phyloP scores from a whole-genome alignment of 352 stramenopile genomes.

The Globisporangium irregulare region DNA sequence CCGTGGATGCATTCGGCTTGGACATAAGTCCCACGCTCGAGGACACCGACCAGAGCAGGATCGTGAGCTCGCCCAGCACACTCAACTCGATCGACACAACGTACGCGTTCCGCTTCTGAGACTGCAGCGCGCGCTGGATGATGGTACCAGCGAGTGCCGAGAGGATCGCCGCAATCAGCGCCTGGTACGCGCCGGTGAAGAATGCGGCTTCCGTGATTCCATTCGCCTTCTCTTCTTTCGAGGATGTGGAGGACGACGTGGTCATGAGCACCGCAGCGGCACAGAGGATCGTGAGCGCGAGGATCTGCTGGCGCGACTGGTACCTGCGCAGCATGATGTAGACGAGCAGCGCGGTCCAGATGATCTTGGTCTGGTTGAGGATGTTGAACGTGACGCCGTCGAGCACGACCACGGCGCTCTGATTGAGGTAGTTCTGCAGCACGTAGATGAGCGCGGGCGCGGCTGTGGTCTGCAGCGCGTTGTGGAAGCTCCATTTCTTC shows the following conservation, averaged over 20 bases:
- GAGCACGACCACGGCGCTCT: constrained; percentile 68
- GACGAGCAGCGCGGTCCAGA: constrained; percentile 80
- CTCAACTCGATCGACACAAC: constrained; percentile 81
- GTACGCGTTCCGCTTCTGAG: constrained; percentile 69
- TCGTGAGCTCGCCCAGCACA: constrained; percentile 58
- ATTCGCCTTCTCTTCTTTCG: constrained; percentile 5
- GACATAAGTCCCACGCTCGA: constrained; percentile 16
- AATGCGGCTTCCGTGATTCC: constrained; percentile 35
- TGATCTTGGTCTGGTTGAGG: constrained; percentile 89
- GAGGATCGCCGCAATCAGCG: constrained; percentile 65
- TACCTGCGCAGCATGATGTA: constrained; percentile 74
- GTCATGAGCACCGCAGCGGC: constrained; percentile 77
- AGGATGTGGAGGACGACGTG: constrained; percentile 25
- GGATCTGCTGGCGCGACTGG: constrained; percentile 66
- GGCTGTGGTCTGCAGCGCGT: constrained; percentile 59
- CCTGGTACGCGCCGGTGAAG: constrained; percentile 72
- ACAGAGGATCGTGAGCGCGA: constrained; percentile 67
- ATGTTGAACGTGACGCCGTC: constrained; percentile 86
- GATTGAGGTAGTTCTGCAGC: constrained; percentile 81
- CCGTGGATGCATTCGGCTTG: constrained; percentile 14
- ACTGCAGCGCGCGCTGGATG: constrained; percentile 72
- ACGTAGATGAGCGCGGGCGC: constrained; percentile 79
- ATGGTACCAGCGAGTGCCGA: constrained; percentile 73
- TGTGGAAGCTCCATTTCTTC: constrained; percentile 60
- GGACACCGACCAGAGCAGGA: constrained; percentile 49